Conservation (phyloP, 1,284 basidiomycete species). For the Cystobasidium slooffiae region DNA sequence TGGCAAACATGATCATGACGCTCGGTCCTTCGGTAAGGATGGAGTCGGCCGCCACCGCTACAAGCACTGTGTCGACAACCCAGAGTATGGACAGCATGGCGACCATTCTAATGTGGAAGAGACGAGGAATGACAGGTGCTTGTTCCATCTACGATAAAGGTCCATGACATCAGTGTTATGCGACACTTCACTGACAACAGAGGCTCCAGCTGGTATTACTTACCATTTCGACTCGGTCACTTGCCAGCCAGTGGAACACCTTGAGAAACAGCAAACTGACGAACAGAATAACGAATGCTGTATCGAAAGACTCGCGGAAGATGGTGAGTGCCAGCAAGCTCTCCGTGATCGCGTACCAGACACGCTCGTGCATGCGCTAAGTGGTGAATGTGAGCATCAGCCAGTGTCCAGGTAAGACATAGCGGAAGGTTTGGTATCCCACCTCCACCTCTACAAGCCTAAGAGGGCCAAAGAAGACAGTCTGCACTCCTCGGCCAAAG, state of each 20-base stretch:
- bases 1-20: conserved; percentile 90
- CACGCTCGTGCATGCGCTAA: conserved; percentile 88
- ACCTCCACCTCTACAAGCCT: conserved; percentile 91
- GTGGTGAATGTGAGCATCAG: background rate
- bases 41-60: conserved; percentile 75
- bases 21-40: conserved; percentile 79
- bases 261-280: conserved; percentile 90
- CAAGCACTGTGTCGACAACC: conserved; percentile 72
- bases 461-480: conserved; percentile 88
- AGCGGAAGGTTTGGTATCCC: conserved; percentile 24
- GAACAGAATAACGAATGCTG: conserved; percentile 90
- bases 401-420: conserved; percentile 10
- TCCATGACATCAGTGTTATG: background rate
- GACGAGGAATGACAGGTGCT: conserved; percentile 79
- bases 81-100: conserved; percentile 72
- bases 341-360: conserved; percentile 98
- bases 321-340: conserved; percentile 94
- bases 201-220: conserved; percentile 53
- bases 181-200: background rate
- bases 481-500: conserved; percentile 76
- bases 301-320: conserved; percentile 71
- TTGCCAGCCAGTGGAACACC: conserved; percentile 95
- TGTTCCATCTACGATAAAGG: conserved; percentile 82
- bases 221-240: conserved; percentile 94
- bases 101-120: conserved; percentile 84